These are phyloP conservation scores for Xylariaceae sp. DNA, from an alignment of 2,329 filamentous ascomycete species.

Conservation along the genomic window DNA sequence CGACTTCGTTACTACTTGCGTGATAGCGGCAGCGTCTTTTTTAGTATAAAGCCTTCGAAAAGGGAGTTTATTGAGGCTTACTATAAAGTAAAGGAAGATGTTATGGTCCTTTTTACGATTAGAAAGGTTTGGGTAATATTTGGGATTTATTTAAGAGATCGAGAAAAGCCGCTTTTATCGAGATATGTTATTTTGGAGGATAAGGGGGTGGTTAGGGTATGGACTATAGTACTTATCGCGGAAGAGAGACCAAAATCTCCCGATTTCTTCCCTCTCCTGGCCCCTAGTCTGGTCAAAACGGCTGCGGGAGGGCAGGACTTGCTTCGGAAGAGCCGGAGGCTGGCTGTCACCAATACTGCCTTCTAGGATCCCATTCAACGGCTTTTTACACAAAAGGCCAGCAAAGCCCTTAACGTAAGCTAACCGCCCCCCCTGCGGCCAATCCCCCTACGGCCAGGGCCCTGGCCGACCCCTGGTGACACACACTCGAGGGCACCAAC, in stretches of 20 bases:
- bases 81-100: not conserved
- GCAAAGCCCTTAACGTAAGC: slow-evolving; percentile 1
- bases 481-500: no score
- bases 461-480: no score
- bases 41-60: not conserved
- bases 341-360: not conserved
- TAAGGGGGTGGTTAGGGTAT: not conserved
- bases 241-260: not conserved
- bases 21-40: not conserved
- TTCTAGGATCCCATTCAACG: not conserved
- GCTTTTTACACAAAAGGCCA: not conserved
- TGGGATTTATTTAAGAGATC: slow-evolving; percentile 4
- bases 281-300: not conserved
- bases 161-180: not conserved
- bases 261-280: not conserved
- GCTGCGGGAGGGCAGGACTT: not conserved
- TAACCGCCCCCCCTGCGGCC: no score
- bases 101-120: not conserved
- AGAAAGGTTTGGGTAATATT: not conserved
- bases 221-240: not conserved
- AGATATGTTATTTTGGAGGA: slow-evolving; percentile 7
- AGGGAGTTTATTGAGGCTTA: no score
- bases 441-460: no score
- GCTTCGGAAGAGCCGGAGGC: no score
- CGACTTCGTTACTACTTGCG: not conserved